Percentiles rank a stretch among this genome's conserved stretches.
Evolutionary conservation across 2,329 filamentous ascomycete genomes (phyloP).

Genomic region (Aureobasidium mangrovei): DNA sequence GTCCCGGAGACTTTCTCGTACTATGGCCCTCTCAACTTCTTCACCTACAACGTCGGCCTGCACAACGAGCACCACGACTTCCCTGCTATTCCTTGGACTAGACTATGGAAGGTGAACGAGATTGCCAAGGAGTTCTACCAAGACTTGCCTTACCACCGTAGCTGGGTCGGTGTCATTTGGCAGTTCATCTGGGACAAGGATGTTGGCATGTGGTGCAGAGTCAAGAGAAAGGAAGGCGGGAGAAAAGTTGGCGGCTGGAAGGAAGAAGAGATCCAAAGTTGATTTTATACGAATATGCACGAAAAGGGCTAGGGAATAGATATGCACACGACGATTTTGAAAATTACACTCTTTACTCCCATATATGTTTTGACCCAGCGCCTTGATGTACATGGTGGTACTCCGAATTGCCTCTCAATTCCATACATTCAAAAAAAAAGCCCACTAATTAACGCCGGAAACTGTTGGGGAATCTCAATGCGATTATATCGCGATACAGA

Average conservation of each 20-base stretch:
- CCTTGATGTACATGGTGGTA: slow-evolving; percentile 7
- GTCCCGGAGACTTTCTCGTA: slow-evolving; percentile 93
- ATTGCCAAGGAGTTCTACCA: slow-evolving; percentile 89
- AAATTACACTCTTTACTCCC: not conserved
- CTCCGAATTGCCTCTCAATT: not conserved
- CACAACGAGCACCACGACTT: slow-evolving; percentile 99
- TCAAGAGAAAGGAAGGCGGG: slow-evolving; percentile 80
- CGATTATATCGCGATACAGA: not conserved
- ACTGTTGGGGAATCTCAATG: slow-evolving; percentile 5
- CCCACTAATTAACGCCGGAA: not conserved
- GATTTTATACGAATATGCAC: not conserved
- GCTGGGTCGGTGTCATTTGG: slow-evolving; percentile 91
- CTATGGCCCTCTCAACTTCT: slow-evolving; percentile 82
- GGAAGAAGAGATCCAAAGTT: slow-evolving; percentile 30
- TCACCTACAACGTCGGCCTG: slow-evolving; percentile 95
- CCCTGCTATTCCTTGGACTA: slow-evolving; percentile 90
- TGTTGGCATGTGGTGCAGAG: slow-evolving; percentile 82
- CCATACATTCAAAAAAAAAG: slow-evolving; percentile 6
- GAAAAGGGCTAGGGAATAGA: not conserved
- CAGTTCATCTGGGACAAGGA: slow-evolving; percentile 87
- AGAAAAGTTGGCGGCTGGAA: slow-evolving; percentile 47
- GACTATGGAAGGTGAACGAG: slow-evolving; percentile 64
- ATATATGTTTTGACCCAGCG: not conserved
- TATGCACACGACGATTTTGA: not conserved
- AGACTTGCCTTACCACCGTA: slow-evolving; percentile 74